Evolutionary conservation across 441 rosid species (phyloP).

Genomic region (Corymbia citriodora): DNA sequence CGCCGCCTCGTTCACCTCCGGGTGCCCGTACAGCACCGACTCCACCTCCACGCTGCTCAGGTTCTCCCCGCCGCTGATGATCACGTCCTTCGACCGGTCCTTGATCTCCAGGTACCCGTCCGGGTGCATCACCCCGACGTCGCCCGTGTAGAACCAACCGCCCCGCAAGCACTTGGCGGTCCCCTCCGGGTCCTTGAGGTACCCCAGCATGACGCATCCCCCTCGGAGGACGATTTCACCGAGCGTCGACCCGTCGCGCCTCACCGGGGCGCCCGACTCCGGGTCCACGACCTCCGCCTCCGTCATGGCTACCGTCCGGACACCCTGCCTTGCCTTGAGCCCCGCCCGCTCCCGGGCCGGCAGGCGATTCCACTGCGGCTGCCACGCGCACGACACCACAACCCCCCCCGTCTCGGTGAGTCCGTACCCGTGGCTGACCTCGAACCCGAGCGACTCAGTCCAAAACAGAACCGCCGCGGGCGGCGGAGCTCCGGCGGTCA

Average conservation of each 20-base stretch:
- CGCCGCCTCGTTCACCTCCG: constrained; percentile 65
- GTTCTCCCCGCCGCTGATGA: constrained; percentile 82
- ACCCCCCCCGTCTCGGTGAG: constrained; percentile 58
- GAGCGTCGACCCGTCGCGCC: constrained; percentile 40
- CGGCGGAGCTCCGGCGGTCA: constrained; percentile 85
- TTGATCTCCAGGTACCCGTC: constrained; percentile 76
- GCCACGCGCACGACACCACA: constrained; percentile 73
- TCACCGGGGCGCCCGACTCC: constrained; percentile 35
- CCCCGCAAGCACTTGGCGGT: constrained; percentile 38
- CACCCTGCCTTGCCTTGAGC: constrained; percentile 34
- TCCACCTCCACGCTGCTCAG: constrained; percentile 77
- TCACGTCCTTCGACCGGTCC: constrained; percentile 78
- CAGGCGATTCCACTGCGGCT: constrained; percentile 49
- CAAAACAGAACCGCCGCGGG: constrained; percentile 60
- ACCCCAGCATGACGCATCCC: constrained; percentile 62
- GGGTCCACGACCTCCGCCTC: constrained; percentile 56
- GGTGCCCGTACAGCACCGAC: constrained; percentile 48
- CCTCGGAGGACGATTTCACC: constrained; percentile 77
- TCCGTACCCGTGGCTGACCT: constrained; percentile 71
- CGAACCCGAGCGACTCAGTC: constrained; percentile 60
- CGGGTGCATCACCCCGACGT: constrained; percentile 69
- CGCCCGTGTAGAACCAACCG: constrained; percentile 76
- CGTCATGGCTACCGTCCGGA: constrained; percentile 22
- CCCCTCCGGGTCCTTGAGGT: constrained; percentile 53
- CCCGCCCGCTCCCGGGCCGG: constrained; percentile 60